Evolutionary conservation across 768 basidiomycete genomes (phyloP), one percentile per base, ranked within the genome.

Genomic region (Exsudoporus frostii): DNA sequence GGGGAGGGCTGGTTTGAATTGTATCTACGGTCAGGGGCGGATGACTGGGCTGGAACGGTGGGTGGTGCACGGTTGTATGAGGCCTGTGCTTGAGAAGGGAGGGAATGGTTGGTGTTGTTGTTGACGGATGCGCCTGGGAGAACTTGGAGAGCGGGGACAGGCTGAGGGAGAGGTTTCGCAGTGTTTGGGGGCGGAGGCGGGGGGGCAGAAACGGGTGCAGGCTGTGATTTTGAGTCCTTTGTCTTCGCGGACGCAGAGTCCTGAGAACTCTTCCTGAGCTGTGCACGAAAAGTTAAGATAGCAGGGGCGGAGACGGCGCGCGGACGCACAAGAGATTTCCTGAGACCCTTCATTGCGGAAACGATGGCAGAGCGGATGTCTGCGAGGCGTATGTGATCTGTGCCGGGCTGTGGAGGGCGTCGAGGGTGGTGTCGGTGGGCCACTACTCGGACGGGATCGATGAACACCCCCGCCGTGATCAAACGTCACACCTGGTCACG

Each of bases 301-400:
- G 51, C 30, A 63, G 59, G 59, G 55, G 57, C 53, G 51, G 50
- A 51, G 17, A 50, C 42, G 53, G 45, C 29, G 57, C 27, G 55
- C 54, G 61, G 55, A 71, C 78, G 63, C 65, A 90, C 90, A 63
- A 91, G 73, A 58, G 85, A 87, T 75, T 90, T 92, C 79, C 87
- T 90, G 69, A 92, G 77, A 59, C 84, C 85, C 76, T 92, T 92
- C 90, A 92, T 92, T 45, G 38, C 57, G 51, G 22, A 48, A 19
- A 32, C 36, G 54, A 51, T 48, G 34, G 56, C 56, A 61, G 61
- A 48, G 48, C 58, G 32, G 24, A 36, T 46, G 57, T 54, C 65
- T 53, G 60, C 54, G 42, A 24, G 34, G 19, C 20, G 29, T 45
- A 8, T 25, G 33, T 36, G 44, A 38, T 52, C 50, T 56, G 38